Evolutionary conservation across 495 filamentous ascomycete species (phyloP), one percentile per base, ranked within the genome.

Genomic region (Articulospora tetracladia): DNA sequence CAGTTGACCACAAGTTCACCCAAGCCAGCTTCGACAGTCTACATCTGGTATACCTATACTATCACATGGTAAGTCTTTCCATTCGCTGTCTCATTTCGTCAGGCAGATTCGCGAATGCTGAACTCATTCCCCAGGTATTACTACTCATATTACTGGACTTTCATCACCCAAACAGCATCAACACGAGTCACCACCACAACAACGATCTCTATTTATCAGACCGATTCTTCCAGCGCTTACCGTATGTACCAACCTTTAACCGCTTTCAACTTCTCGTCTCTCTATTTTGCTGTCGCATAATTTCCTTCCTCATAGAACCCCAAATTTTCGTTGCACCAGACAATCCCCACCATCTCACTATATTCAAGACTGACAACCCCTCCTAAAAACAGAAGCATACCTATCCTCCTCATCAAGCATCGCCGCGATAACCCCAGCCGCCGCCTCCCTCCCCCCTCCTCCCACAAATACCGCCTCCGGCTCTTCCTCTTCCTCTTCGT

Each of bases 121-220:
- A n/a, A n/a, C n/a, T n/a, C n/a, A n/a, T n/a, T n/a, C n/a, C n/a
- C 17, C 7, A 52, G 48, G 48, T 55, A 55, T 17, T 55, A 55
- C 53, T 36, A 22, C 53, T 39, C 27, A 20, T 55, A 41, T 20
- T 55, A 55, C 53, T 55, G 53, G 17, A 55, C 28, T 15, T 19
- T 20, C 23, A 8, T 17, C 32, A 24, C n/a, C 32, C n/a, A 8
- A 10, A 55, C 53, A 17, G 53, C 50, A 30, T 30, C 25, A 1
- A 27, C 22, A 28, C 25, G 41, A 19, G 22, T 55, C 11, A 55
- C 53, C 13, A 36, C 28, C 19, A 55, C 53, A 22, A 55, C 53
- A 11, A 41, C 32, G 7, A 41, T 55, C 17, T 55, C 53, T 1
- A 55, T 55, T 19, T 41, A 41, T 22, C 30, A 55, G 20, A 36